Evolutionary conservation across 345 rosid species (phyloP).

Genomic region (Heritiera littoralis): DNA sequence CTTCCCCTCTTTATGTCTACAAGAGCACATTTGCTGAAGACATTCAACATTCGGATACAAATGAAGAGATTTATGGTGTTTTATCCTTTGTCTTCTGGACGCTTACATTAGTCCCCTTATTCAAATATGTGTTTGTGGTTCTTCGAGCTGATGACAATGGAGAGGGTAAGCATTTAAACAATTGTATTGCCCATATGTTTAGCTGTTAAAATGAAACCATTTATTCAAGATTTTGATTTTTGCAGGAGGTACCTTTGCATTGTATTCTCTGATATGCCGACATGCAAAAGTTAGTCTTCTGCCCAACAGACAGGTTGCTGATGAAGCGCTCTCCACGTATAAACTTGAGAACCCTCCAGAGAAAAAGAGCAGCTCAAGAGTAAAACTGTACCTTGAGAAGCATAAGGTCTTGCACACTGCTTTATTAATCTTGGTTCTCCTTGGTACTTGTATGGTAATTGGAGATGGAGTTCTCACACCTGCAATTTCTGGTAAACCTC

Average conservation of each 20-base stretch:
- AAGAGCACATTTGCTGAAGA: slow-evolving; percentile 98
- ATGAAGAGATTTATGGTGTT: slow-evolving; percentile 96
- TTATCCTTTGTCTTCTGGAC: slow-evolving; percentile 98
- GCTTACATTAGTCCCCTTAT: slow-evolving; percentile 85
- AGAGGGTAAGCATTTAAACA: slow-evolving; percentile 60
- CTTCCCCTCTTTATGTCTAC: slow-evolving; percentile 92
- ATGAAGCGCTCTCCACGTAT: slow-evolving; percentile 96
- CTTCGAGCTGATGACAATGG: slow-evolving; percentile 98
- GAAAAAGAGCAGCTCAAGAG: slow-evolving; percentile 59
- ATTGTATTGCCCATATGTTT: neutral
- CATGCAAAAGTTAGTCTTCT: slow-evolving; percentile 93
- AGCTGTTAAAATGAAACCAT: slow-evolving; percentile 2
- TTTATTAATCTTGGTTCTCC: slow-evolving; percentile 87
- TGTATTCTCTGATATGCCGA: slow-evolving; percentile 89
- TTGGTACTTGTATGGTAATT: slow-evolving; percentile 99
- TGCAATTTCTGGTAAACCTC: slow-evolving; percentile 80
- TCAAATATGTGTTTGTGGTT: slow-evolving; percentile 93
- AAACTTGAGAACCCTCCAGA: slow-evolving; percentile 77
- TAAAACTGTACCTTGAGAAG: slow-evolving; percentile 75
- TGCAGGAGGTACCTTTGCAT: slow-evolving; percentile 93
- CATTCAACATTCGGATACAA: slow-evolving; percentile 83
- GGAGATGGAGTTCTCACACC: slow-evolving; percentile 99
- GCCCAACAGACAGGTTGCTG: slow-evolving; percentile 89
- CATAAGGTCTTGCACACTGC: slow-evolving; percentile 86
- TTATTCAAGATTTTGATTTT: slow-evolving; percentile 20